Evolutionary conservation across 495 filamentous ascomycete species (phyloP).

Genomic region (Cercophora samala): DNA sequence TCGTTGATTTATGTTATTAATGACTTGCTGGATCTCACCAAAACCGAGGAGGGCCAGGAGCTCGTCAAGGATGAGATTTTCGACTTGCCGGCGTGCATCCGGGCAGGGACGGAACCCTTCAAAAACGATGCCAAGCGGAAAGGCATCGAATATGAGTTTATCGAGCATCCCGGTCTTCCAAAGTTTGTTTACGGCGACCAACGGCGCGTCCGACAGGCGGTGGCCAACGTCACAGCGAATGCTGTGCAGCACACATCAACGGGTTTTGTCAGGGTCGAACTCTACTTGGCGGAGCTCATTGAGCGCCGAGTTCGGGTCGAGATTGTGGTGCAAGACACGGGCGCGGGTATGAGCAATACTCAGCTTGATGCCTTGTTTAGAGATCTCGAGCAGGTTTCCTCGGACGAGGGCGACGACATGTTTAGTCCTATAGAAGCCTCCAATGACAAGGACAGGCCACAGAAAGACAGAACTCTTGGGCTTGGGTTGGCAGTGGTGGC

Average conservation of each 20-base stretch:
- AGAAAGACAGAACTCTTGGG: slow-evolving; percentile 53
- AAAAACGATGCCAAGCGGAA: slow-evolving; percentile 73
- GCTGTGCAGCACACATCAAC: slow-evolving; percentile 74
- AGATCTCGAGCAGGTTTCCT: slow-evolving; percentile 82
- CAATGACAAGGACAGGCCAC: slow-evolving; percentile 27
- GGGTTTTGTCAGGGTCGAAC: slow-evolving; percentile 72
- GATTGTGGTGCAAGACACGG: slow-evolving; percentile 74
- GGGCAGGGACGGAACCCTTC: slow-evolving; percentile 73
- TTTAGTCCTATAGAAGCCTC: slow-evolving; percentile 29
- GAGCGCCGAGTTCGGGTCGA: slow-evolving; percentile 60
- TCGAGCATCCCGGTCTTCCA: slow-evolving; percentile 68
- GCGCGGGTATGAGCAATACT: slow-evolving; percentile 67
- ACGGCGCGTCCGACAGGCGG: slow-evolving; percentile 70
- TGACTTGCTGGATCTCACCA: slow-evolving; percentile 87
- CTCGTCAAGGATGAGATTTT: slow-evolving; percentile 81
- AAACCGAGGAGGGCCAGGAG: slow-evolving; percentile 76
- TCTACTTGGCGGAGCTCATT: slow-evolving; percentile 48
- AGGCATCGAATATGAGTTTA: slow-evolving; percentile 62
- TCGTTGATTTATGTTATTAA: slow-evolving; percentile 96
- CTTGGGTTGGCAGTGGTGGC: slow-evolving; percentile 85
- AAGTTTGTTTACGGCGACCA: slow-evolving; percentile 73
- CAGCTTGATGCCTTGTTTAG: slow-evolving; percentile 77
- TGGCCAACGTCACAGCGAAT: slow-evolving; percentile 81
- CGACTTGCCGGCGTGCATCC: slow-evolving; percentile 66
- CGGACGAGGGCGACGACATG: slow-evolving; percentile 48